Evolutionary conservation across 1,139 yeast species (phyloP).

Genomic region (Hansenula sp.): DNA sequence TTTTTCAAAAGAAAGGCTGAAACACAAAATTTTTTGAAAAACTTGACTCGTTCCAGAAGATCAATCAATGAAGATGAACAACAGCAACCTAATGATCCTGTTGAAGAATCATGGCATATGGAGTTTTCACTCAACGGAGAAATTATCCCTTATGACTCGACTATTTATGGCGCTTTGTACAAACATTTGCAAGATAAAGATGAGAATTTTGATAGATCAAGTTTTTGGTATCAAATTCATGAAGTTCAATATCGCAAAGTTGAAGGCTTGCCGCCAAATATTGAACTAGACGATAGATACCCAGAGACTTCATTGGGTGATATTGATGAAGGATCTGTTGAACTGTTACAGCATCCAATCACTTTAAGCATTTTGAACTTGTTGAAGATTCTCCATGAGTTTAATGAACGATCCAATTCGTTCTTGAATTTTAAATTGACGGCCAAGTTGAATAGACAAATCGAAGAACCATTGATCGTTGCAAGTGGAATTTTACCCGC

Average conservation of each 20-base stretch:
- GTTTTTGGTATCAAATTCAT: conserved; percentile 58
- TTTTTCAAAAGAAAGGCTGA: conserved; percentile 46
- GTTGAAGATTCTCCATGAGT: conserved; percentile 45
- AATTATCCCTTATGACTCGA: conserved; percentile 61
- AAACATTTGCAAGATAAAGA: conserved; percentile 41
- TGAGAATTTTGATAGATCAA: conserved; percentile 41
- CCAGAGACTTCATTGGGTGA: conserved; percentile 26
- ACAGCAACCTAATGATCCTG: conserved; percentile 9
- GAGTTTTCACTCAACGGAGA: conserved; percentile 65
- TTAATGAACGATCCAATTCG: conserved; percentile 29
- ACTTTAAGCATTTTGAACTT: conserved; percentile 52
- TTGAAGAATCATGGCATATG: conserved; percentile 36
- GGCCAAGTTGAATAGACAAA: conserved; percentile 80
- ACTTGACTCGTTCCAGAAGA: too few species aligned
- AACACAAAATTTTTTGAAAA: conserved; percentile 13
- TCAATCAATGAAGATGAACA: conserved; percentile 3
- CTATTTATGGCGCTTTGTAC: conserved; percentile 78
- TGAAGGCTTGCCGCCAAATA: conserved; percentile 20
- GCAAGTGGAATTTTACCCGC: conserved; percentile 85
- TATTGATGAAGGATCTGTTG: conserved; percentile 30
- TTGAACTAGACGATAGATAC: conserved; percentile 24
- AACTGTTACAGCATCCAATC: conserved; percentile 34
- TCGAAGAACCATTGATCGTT: conserved; percentile 86
- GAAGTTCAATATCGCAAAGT: conserved; percentile 49
- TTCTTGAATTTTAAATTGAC: conserved; percentile 82